A percentile compares a stretch with the other conserved stretches of the same genome.
phyloP scores from a whole-genome alignment of 768 basidiomycete genomes.

The Leccinum boreale region DNA sequence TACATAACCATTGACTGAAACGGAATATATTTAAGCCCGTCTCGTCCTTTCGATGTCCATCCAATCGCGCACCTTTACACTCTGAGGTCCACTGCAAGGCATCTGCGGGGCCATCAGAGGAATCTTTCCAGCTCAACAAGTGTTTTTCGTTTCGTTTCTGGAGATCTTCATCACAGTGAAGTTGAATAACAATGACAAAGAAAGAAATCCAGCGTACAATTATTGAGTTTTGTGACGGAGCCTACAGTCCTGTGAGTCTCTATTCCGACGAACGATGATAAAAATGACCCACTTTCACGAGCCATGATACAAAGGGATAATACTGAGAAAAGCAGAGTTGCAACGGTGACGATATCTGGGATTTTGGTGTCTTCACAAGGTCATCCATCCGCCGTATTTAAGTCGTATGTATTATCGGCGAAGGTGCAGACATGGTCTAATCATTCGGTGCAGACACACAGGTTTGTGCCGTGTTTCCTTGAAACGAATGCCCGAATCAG shows the following conservation, averaged over 20 bases:
- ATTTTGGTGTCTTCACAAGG: background rate
- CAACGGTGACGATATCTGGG: background rate
- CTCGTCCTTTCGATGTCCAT: background rate
- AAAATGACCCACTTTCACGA: conserved; percentile 17
- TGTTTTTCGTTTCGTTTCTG: conserved; percentile 31
- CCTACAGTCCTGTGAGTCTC: conserved; percentile 24
- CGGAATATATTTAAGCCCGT: conserved; percentile 1
- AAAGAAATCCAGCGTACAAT: conserved; percentile 35
- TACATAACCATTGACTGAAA: conserved; percentile 44
- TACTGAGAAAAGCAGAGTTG: background rate
- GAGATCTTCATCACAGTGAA: conserved; percentile 30
- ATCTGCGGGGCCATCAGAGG: conserved; percentile 39
- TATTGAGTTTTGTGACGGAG: conserved; percentile 39
- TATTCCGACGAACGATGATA: background rate
- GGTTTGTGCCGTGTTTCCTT: background rate
- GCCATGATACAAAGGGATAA: conserved; percentile 13
- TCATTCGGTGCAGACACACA: conserved; percentile 1
- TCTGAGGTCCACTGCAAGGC: conserved; percentile 47
- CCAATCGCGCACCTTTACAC: conserved; percentile 49
- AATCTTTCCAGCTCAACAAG: conserved; percentile 42
- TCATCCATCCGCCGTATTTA: conserved; percentile 23
- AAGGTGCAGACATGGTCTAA: conserved; percentile 5
- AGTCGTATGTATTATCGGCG: conserved; percentile 6
- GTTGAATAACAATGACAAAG: background rate
- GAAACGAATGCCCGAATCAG: conserved; percentile 4